A percentile compares a stretch with the other conserved stretches of the same genome.
phyloP scores from a whole-genome alignment of 768 basidiomycete genomes.

The Tricholoma flavovirens region DNA sequence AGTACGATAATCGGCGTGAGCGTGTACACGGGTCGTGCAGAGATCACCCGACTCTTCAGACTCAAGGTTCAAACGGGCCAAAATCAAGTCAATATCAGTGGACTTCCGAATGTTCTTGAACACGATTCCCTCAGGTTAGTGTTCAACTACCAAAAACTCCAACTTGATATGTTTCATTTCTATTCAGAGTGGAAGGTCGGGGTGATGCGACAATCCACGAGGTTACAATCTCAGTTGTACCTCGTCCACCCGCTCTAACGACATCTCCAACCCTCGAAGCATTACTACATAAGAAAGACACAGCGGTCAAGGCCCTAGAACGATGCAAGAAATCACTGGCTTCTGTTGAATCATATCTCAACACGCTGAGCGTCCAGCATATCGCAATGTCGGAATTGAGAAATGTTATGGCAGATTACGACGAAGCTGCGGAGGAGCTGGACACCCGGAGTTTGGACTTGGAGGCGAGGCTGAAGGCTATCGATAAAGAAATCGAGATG shows the following conservation, averaged over 20 bases:
- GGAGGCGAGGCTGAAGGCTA: conserved; percentile 18
- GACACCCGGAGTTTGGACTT: conserved; percentile 27
- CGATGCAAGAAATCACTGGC: conserved; percentile 23
- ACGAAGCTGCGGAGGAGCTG: conserved; percentile 26
- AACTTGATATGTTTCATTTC: not conserved
- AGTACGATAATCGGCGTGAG: conserved; percentile 35
- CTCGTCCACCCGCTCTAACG: conserved; percentile 12
- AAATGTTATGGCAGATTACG: conserved; percentile 27
- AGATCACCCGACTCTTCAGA: conserved; percentile 35
- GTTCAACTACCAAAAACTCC: not conserved
- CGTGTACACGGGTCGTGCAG: conserved; percentile 37
- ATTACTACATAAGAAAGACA: conserved; percentile 21
- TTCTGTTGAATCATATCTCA: conserved; percentile 30
- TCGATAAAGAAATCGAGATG: conserved; percentile 18
- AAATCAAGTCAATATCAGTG: conserved; percentile 35
- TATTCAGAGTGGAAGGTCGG: conserved; percentile 36
- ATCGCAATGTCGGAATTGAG: conserved; percentile 24
- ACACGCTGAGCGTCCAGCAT: conserved; percentile 27
- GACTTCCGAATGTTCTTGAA: conserved; percentile 32
- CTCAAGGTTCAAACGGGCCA: conserved; percentile 32
- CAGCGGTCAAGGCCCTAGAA: conserved; percentile 23
- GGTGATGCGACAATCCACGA: conserved; percentile 44
- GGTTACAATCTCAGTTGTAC: conserved; percentile 27
- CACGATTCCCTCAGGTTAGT: conserved; percentile 23
- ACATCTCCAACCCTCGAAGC: conserved; percentile 23